Evolutionary conservation across 352 stramenopile genomes (phyloP), one percentile per base, ranked within the genome.

Genomic region (Pythium vanterpoolii): DNA sequence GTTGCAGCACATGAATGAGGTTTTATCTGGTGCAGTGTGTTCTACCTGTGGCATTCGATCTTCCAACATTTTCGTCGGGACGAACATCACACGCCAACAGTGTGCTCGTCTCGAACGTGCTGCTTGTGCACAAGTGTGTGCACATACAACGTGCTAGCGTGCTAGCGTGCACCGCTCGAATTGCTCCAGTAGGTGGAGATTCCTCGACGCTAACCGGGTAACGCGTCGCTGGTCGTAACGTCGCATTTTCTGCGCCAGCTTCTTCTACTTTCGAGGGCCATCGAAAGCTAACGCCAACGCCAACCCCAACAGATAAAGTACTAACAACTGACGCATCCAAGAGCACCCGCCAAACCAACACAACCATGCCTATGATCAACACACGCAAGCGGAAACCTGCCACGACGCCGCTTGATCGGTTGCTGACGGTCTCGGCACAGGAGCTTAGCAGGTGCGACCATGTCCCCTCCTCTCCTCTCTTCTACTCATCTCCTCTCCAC

Each of bases 341-440:
- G 13, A 19, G 34, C 3, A 33, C 0, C 27, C 13, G 4, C 28
- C 4, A 9, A n/a, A 13, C 8, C 27, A 21, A 23, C 40, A 27
- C n/a, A 13, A 42, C 19, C 27, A 69, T 69, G 62, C 55, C 56
- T 1, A 49, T 69, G 40, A 63, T 66, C 44, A 64, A 66, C 45
- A 66, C 56, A 2, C 63, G 63, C 45, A 71, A 71, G 57, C 62
- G 62, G 9, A 69, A 69, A 43, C 62, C 62, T 3, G 48, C 56
- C 10, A 16, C 34, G 7, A 45, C 55, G 27, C 40, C 57, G 34
- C 56, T 71, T 1, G 64, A 66, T 14, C 51, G 52, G 28, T 36
- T 71, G 18, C 36, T 57, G 16, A 23, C n/a, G 14, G 44, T 64
- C 11, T 68, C 64, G 7, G 28, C 42, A 30, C 47, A 64, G 10